Base-by-base conservation (phyloP, 2,329 filamentous ascomycete genomes). In the Calcarisporium arbuscula region DNA sequence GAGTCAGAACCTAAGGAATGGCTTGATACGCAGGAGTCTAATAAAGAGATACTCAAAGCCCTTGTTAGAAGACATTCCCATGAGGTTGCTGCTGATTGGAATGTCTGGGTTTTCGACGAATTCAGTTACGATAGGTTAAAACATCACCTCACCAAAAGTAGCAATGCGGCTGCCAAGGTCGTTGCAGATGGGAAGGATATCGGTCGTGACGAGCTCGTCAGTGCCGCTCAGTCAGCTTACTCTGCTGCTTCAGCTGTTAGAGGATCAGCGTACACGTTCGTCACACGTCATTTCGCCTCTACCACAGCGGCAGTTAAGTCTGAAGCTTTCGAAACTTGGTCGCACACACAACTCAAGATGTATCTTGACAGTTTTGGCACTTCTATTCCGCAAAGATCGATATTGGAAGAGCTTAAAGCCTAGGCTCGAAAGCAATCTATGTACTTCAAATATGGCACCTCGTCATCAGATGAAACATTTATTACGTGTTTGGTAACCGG, bases 1-100 rank as follows among this genome's bases (percentile, higher is more conserved):
- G 85, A 95, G 45, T 95, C 89, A 45, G 90, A 95, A 32, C 67
- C 95, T 43, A 96, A 96, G 70, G 75, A 85, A 46, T 98, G 85
- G 83, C 81, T 95, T 30, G 92, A 96, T 52, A 81, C 82, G 47
- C 79, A 87, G 47, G 92, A 92, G 33, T 80, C 90, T 39, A 86
- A 80, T 63, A 72, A 72, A 25, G 82, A 88, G 48, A 77, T 88
- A 53, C 77, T 90, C 16, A 65, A 85, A 25, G 81, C 83, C 19
- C 68, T 81, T 39, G 85, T 87, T n/a, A 77, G 85, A 47, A 74
- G 83, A 50, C 68, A 86, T 54, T 67, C 74, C 18, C 79, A 88
- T 63, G 82, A 83, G 61, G 82, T 80, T 30, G 69, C 77, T 8
- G 68, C 68, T 30, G 78, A 76, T 14, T 85, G 74, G 65, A 81